A percentile compares a stretch with the other conserved stretches of the same genome.
These are phyloP conservation scores for Aaosphaeria pasadenensis DNA, from an alignment of 2,329 filamentous ascomycete species.

Conservation along the genomic window DNA sequence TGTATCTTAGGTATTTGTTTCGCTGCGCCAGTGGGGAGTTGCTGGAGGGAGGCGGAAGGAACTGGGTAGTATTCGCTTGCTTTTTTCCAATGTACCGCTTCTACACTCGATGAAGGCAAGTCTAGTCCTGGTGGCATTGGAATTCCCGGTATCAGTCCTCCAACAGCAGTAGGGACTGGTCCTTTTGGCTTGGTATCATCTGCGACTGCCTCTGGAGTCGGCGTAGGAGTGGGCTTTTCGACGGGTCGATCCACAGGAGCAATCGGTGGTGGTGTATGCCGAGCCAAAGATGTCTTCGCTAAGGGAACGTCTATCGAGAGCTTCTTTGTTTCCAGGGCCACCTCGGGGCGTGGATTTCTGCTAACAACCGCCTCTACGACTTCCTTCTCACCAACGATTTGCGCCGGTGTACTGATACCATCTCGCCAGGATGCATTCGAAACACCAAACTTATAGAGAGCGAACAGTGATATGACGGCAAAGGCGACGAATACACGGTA, in stretches of 20 bases:
- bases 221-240: constrained; percentile 8
- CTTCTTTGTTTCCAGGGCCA: constrained; percentile 31
- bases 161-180: background rate
- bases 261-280: constrained; percentile 29
- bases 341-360: constrained; percentile 17
- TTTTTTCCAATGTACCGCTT: constrained; percentile 67
- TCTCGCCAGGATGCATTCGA: constrained; percentile 41
- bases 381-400: constrained; percentile 12
- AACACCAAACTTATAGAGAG: constrained; percentile 51
- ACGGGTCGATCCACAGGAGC: constrained; percentile 14
- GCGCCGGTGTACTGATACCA: constrained; percentile 10
- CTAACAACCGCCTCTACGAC: constrained; percentile 11
- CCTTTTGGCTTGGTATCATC: background rate
- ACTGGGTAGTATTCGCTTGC: constrained; percentile 76
- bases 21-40: constrained; percentile 69
- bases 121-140: background rate
- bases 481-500: constrained; percentile 60
- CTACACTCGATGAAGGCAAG: constrained; percentile 11
- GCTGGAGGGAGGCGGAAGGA: constrained; percentile 65
- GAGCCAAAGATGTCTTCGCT: constrained; percentile 20
- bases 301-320: constrained; percentile 28
- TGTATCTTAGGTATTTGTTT: constrained; percentile 75
- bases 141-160: background rate
- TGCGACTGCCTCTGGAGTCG: constrained; percentile 5
- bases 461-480: constrained; percentile 54